phyloP scores from a whole-genome alignment of 306 rosid genomes.

The Fragaria nilgerrensis region DNA sequence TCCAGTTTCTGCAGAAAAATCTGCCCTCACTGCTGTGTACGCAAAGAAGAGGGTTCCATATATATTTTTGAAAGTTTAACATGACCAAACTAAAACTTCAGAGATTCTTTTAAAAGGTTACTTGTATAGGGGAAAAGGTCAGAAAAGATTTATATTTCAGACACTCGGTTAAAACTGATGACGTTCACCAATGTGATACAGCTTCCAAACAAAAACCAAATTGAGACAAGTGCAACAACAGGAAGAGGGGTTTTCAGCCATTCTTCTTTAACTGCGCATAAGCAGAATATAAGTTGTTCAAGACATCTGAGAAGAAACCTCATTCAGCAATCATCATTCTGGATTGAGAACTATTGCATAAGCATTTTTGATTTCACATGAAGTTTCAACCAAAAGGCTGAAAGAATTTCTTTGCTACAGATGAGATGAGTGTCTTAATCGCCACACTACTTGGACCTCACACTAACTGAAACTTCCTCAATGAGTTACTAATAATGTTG shows the following conservation, averaged over 20 bases:
- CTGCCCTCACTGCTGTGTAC: neutral
- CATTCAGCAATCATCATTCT: constrained; percentile 5
- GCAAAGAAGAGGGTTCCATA: neutral
- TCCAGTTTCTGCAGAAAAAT: neutral
- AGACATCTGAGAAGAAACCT: constrained; percentile 9
- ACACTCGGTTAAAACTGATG: no score
- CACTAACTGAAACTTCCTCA: constrained; percentile 27
- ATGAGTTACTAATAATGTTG: constrained; percentile 27
- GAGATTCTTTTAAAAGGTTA: neutral
- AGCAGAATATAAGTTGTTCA: neutral
- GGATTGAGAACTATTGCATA: constrained; percentile 8
- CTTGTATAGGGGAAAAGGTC: neutral
- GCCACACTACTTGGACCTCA: constrained; percentile 19
- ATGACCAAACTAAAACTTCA: neutral
- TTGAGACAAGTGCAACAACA: neutral
- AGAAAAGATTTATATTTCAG: neutral
- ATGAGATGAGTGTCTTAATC: constrained; percentile 23
- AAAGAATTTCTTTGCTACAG: constrained; percentile 34
- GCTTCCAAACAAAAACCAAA: neutral
- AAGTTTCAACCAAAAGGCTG: constrained; percentile 13
- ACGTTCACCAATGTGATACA: neutral
- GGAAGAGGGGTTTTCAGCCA: neutral
- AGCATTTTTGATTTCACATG: neutral
- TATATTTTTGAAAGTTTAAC: neutral
- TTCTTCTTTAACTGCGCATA: neutral